Percentiles rank a stretch among this genome's conserved stretches.
Conservation (phyloP, 73 alveolate genomes). For the Blepharisma stoltei region DNA sequence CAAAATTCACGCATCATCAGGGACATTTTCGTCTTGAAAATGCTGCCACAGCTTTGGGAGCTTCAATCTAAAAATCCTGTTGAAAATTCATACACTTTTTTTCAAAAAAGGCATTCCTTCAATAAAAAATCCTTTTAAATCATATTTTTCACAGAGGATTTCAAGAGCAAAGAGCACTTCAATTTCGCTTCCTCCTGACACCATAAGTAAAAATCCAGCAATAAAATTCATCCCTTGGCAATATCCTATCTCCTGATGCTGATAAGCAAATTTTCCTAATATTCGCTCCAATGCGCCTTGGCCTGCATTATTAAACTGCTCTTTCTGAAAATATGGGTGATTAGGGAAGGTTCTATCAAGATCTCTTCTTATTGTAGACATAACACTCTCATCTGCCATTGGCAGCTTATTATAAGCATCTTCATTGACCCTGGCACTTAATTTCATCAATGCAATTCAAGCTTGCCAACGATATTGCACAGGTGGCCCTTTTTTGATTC, state of each 20-base stretch:
- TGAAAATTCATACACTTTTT: constrained; percentile 44
- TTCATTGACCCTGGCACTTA: too few relatives aligned
- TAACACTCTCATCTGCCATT: too few relatives aligned
- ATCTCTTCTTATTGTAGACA: background rate
- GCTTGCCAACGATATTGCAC: constrained; percentile 24
- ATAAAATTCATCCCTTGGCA: constrained; percentile 58
- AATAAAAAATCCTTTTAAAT: constrained; percentile 44
- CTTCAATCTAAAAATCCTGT: constrained; percentile 37
- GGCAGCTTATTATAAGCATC: too few relatives aligned
- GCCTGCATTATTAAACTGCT: background rate
- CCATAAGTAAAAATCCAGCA: constrained; percentile 57
- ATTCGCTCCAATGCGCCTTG: background rate
- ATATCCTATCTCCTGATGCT: constrained; percentile 47
- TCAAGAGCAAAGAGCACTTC: constrained; percentile 59
- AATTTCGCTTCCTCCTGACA: constrained; percentile 61
- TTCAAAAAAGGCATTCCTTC: constrained; percentile 46
- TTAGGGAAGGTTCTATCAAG: constrained; percentile 8
- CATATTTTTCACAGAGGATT: constrained; percentile 34
- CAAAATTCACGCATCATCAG: constrained; percentile 46
- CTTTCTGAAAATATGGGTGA: background rate
- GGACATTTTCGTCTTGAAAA: constrained; percentile 39
- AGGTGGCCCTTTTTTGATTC: constrained; percentile 5
- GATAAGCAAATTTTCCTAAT: background rate
- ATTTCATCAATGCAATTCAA: background rate
- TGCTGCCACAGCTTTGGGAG: constrained; percentile 48